These are phyloP conservation scores for Cyberlindnera suaveolens DNA, from an alignment of 805 yeast genomes.

Conservation along the genomic window DNA sequence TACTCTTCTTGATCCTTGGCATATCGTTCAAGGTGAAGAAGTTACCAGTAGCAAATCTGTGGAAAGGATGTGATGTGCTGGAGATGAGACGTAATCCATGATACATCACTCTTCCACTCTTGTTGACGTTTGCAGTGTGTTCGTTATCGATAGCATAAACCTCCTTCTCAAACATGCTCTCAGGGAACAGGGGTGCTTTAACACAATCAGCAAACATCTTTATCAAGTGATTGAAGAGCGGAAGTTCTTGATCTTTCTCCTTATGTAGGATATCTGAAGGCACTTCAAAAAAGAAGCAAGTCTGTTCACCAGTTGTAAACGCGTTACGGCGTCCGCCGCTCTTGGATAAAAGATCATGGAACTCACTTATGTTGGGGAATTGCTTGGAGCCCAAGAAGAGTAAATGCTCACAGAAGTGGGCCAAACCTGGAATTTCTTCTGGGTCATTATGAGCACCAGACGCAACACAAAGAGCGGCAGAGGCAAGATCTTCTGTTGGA, in stretches of 20 bases:
- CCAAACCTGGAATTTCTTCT: constrained; percentile 63
- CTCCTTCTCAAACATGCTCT: constrained; percentile 40
- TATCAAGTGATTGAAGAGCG: constrained; percentile 40
- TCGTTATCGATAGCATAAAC: constrained; percentile 60
- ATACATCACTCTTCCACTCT: constrained; percentile 40
- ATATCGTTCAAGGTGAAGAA: constrained; percentile 38
- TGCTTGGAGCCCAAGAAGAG: constrained; percentile 49
- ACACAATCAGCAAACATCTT: constrained; percentile 47
- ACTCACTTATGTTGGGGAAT: constrained; percentile 41
- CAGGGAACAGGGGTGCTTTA: constrained; percentile 43
- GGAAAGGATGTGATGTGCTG: constrained; percentile 43
- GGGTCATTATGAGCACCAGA: constrained; percentile 84
- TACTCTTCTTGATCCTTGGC: constrained; percentile 27
- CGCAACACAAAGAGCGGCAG: constrained; percentile 70
- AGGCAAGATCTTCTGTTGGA: constrained; percentile 53
- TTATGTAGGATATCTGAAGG: constrained; percentile 35
- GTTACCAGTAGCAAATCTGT: constrained; percentile 62
- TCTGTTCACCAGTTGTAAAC: constrained; percentile 59
- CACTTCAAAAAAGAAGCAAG: constrained; percentile 57
- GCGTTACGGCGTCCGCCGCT: constrained; percentile 63
- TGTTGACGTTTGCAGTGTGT: constrained; percentile 47
- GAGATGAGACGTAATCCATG: constrained; percentile 55
- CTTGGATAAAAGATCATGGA: constrained; percentile 36
- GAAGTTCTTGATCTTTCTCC: constrained; percentile 20
- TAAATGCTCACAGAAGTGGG: constrained; percentile 86